Conservation (phyloP, 768 basidiomycete species). For the Coprinopsis marcescibilis region DNA sequence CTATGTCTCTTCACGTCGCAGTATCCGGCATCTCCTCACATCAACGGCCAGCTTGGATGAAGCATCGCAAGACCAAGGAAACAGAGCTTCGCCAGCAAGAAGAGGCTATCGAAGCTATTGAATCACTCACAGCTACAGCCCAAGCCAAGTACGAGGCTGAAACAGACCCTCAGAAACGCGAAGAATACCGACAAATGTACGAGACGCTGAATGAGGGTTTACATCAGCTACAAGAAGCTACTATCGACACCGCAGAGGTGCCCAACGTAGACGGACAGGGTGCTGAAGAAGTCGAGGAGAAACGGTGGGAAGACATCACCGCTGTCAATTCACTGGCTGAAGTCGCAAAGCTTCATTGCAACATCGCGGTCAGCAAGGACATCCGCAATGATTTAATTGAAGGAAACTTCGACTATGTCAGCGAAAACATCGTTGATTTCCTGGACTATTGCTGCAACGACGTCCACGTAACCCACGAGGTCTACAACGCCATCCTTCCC, state of each 20-base stretch:
- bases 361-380: slow-evolving; percentile 71
- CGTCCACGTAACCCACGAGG: slow-evolving; percentile 77
- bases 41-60: slow-evolving; percentile 91
- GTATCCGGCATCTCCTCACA: slow-evolving; percentile 92
- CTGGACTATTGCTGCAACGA: slow-evolving; percentile 84
- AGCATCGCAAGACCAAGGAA: slow-evolving; percentile 69
- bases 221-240: slow-evolving; percentile 17
- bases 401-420: slow-evolving; percentile 56
- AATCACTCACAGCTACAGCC: slow-evolving; percentile 33
- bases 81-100: slow-evolving; percentile 47
- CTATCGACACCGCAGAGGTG: slow-evolving; percentile 9
- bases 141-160: slow-evolving; percentile 46
- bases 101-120: slow-evolving; percentile 60
- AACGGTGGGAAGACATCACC: slow-evolving; percentile 91
- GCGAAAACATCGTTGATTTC: slow-evolving; percentile 62
- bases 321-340: slow-evolving; percentile 89
- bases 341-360: slow-evolving; percentile 87
- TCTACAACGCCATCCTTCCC: slow-evolving; percentile 73
- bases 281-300: slow-evolving; percentile 37
- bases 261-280: slow-evolving; percentile 19
- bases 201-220: slow-evolving; percentile 37
- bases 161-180: slow-evolving; percentile 37
- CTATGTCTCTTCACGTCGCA: slow-evolving; percentile 91
- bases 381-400: slow-evolving; percentile 75
- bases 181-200: slow-evolving; percentile 32